Evolutionary conservation across 306 rosid genomes (phyloP), one percentile per base, ranked within the genome.

Genomic region (Parietaria judaica): DNA sequence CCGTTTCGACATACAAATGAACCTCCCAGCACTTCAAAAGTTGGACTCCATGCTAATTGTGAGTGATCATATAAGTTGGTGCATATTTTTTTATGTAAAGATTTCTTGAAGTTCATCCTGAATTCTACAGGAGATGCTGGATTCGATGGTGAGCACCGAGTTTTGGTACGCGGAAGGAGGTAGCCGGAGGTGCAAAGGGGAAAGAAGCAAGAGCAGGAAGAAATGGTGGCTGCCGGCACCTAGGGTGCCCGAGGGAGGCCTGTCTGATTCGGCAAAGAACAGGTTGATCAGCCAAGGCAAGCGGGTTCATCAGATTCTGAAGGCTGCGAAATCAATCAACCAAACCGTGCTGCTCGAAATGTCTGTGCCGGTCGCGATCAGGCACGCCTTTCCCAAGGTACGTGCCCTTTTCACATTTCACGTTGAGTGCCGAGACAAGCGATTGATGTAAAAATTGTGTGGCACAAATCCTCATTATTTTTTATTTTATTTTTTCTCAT

Each of bases 211-310:
- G 56, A 81, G 96, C 77, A 80, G 96, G 73, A 80, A 76, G 70
- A 79, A 80, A 68, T 86, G 98, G 98, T 88, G 96, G 98, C 87
- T 92, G 46, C 96, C 98, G 38, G 68, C 81, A 43, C 96, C 96
- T 11, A 86, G 77, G 56, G 85, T 92, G 15, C 96, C 96, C 23
- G 81, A 68, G 39, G 54, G 67, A 14, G 98, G 98, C 49, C 96
- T 88, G 57, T 88, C 98, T 54, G 88, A 79, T 58, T 53, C 60
- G 7, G 86, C 73, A 70, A 84, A 85, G 70, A 77, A 77, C 70
- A 74, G 70, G 49, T 66, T 92, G 70, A 74, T 86, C 66, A 79
- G 79, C 70, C 87, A 80, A 45, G 84, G 95, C 31, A 75, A 82
- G 76, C 77, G 86, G 54, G 80, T 92, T 7, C 78, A 78, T 65